Evolutionary conservation across 2,329 filamentous ascomycete species (phyloP).

Genomic region (Ascomycota sp.): DNA sequence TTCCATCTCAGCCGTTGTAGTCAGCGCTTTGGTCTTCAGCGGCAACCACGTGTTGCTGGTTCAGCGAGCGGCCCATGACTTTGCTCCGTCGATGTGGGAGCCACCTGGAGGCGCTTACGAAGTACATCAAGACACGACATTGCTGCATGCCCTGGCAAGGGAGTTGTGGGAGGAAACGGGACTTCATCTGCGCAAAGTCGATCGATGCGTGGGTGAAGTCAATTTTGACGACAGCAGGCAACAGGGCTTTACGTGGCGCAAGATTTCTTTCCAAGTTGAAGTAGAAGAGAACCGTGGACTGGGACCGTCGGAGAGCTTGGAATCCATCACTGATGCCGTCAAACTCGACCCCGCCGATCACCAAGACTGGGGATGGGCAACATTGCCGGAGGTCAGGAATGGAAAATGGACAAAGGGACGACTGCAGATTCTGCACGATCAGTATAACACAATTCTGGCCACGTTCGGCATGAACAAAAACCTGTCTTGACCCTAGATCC

Average conservation of each 20-base stretch:
- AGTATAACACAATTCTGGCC: background rate
- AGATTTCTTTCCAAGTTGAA: constrained; percentile 2
- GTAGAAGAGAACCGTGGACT: constrained; percentile 2
- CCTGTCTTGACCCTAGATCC: background rate
- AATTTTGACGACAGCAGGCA: constrained; percentile 1
- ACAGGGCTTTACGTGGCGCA: constrained; percentile 2
- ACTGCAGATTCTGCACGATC: background rate
- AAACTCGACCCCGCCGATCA: constrained; percentile 3
- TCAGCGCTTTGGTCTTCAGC: constrained; percentile 1
- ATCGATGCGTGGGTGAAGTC: constrained; percentile 1
- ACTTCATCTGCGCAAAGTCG: constrained; percentile 1
- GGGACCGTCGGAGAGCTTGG: background rate
- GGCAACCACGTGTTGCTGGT: constrained; percentile 1
- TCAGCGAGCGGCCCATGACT: constrained; percentile 2
- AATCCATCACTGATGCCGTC: background rate
- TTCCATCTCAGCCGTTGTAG: background rate
- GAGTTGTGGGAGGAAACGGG: constrained; percentile 2
- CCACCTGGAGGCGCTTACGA: constrained; percentile 2
- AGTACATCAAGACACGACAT: constrained; percentile 1
- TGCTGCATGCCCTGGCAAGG: constrained; percentile 1
- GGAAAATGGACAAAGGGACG: background rate
- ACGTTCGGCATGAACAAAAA: background rate
- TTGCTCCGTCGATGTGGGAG: constrained; percentile 2
- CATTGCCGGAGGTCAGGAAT: constrained; percentile 1
- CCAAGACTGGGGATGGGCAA: constrained; percentile 3